Conservation (phyloP, 805 yeast genomes). For the Kuraishia ogatae region DNA sequence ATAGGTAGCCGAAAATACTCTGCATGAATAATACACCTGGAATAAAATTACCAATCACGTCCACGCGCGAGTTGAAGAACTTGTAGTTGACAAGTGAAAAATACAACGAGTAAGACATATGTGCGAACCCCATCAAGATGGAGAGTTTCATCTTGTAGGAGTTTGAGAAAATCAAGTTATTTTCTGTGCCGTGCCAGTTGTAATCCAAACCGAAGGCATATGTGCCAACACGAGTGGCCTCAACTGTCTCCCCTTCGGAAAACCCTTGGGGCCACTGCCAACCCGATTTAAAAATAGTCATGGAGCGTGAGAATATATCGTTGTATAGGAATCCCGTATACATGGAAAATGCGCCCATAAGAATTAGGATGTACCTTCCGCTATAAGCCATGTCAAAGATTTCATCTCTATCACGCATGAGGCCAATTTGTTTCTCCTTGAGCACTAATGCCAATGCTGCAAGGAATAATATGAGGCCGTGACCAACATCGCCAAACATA, state of each 20-base stretch:
- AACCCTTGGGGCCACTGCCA: conserved; percentile 88
- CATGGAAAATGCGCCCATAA: conserved; percentile 94
- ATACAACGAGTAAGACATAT: conserved; percentile 84
- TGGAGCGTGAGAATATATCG: conserved; percentile 85
- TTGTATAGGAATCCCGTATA: conserved; percentile 92
- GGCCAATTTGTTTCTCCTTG: conserved; percentile 63
- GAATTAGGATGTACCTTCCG: conserved; percentile 82
- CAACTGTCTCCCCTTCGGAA: conserved; percentile 59
- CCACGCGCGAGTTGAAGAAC: conserved; percentile 62
- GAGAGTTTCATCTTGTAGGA: conserved; percentile 97
- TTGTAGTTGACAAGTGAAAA: conserved; percentile 79
- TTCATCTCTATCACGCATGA: conserved; percentile 68
- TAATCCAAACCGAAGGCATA: conserved; percentile 87
- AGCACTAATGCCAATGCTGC: conserved; percentile 66
- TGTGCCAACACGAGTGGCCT: conserved; percentile 57
- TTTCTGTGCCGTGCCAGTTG: conserved; percentile 97
- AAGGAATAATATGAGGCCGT: conserved; percentile 75
- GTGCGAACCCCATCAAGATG: conserved; percentile 86
- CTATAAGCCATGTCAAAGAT: conserved; percentile 93
- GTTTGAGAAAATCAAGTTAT: conserved; percentile 80
- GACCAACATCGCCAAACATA: conserved; percentile 98
- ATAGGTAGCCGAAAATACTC: conserved; percentile 88
- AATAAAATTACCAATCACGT: conserved; percentile 84
- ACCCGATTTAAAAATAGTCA: conserved; percentile 81
- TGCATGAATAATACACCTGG: conserved; percentile 96